Evolutionary conservation across 2,329 filamentous ascomycete genomes (phyloP).

Genomic region (Aspergillus sp.): DNA sequence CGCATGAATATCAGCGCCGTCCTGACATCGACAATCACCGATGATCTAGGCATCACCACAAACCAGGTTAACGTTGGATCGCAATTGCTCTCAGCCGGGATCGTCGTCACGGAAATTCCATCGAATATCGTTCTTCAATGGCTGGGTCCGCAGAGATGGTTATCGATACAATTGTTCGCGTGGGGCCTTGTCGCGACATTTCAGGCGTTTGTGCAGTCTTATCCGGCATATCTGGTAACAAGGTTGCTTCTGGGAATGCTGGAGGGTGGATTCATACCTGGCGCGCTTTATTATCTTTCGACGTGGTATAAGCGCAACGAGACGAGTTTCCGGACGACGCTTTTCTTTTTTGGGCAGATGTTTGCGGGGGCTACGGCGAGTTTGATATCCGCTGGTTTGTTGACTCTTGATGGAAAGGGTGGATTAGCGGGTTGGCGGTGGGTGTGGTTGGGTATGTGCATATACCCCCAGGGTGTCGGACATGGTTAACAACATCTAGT

Average conservation of each 20-base stretch:
- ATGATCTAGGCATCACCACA: constrained; percentile 45
- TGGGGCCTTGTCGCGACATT: constrained; percentile 50
- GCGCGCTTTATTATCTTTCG: constrained; percentile 41
- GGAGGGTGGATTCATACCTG: constrained; percentile 52
- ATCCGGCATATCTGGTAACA: constrained; percentile 44
- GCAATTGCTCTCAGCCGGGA: constrained; percentile 46
- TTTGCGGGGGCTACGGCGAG: constrained; percentile 41
- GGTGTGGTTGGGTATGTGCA: constrained; percentile 40
- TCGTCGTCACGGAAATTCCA: constrained; percentile 45
- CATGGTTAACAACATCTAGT: constrained; percentile 18
- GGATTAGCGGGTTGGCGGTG: constrained; percentile 52
- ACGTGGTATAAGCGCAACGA: constrained; percentile 51
- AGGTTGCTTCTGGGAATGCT: constrained; percentile 48
- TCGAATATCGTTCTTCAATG: constrained; percentile 49
- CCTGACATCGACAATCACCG: constrained; percentile 47
- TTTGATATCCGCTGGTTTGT: constrained; percentile 33
- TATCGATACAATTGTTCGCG: constrained; percentile 48
- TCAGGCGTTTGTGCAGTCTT: constrained; percentile 47
- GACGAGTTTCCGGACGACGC: constrained; percentile 46
- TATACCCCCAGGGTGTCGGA: too few relatives aligned
- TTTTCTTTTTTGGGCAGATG: constrained; percentile 53
- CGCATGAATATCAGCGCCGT: constrained; percentile 44
- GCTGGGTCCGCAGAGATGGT: constrained; percentile 49
- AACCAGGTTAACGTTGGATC: constrained; percentile 52
- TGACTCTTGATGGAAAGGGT: constrained; percentile 45